Evolutionary conservation across 176 grass and related monocot species (phyloP), one percentile per base, ranked within the genome.

Genomic region (Aegilops longissima): DNA sequence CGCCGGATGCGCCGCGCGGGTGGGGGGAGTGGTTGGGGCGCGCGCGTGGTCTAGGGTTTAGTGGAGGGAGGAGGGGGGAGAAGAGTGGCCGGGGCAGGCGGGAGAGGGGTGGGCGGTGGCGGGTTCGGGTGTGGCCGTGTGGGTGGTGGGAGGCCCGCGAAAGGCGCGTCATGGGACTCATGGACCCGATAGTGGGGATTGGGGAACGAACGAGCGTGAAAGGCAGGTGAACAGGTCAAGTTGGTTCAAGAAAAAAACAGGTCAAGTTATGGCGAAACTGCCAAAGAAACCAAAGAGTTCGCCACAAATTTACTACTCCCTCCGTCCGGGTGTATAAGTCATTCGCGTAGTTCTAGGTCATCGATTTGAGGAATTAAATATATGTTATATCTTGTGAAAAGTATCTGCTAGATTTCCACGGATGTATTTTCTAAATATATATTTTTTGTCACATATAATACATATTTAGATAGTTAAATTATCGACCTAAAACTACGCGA

Each of bases 41-140:
- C 36, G 35, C 16, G 70, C 0, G 77, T 78, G 82, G 90, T 92
- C 89, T 91, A 91, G 82, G 85, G 77, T 91, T 91, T 88, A 86
- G 83, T 77, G 62, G 81, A 31, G 45, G 66, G 85, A 52, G 49
- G 49, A 52, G 10, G 49, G 36, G 24, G 2, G 67, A 5, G 6
- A 7, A 9, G 4, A 45, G 45, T 31, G 45, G 73, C 8, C 73
- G 23, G 44, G 14, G 25, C 25, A 25, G 25, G 25, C 25, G 25
- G 25, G 25, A 25, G 25, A 25, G 25, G 25, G 25, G 27, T 54
- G 45, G 45, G 45, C 16, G 73, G 73, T 33, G 73, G 5, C 16
- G 45, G 73, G 73, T 20, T 27, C 4, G 40, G 69, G 40, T 36
- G 24, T 75, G 30, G 29, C 25, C 25, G 25, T 25, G 12, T 64